Evolutionary conservation across 2,329 filamentous ascomycete species (phyloP), one percentile per base, ranked within the genome.

Genomic region (Beauveria sp.): DNA sequence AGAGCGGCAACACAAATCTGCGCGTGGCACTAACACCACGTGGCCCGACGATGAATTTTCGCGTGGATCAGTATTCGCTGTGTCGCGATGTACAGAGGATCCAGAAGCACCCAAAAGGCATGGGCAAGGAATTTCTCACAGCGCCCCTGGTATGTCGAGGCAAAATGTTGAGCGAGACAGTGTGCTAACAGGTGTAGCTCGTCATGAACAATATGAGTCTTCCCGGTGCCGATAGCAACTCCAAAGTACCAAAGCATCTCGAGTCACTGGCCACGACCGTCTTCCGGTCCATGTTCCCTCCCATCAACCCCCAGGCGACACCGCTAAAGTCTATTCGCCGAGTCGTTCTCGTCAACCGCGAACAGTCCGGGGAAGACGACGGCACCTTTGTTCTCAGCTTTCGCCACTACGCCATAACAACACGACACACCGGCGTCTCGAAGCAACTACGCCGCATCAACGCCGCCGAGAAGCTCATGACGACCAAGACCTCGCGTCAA

Each of bases 201-300:
- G 95, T 99, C 67, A 98, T 99, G 95, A 99, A 99, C 78, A 97
- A 96, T 75, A 96, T 99, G 75, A 84, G 85, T 45, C 88, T 87
- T 3, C 83, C 88, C 31, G 80, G 77, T 38, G 71, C 82, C 50
- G 83, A 86, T 62, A 76, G 83, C 34, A 83, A 81, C 62, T 83
- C 86, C 24, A 86, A 88, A 64, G 87, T 96, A n/a, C 92, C 93
- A 5, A 96, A 91, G 72, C 93, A 97, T 68, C 89, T 99, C 70
- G 95, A 99, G 76, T 88, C 89, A 26, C 87, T 99, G 38, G 88
- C 92, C 3, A 98, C 93, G 2, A 96, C 92, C 51, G 87, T 97
- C 70, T 99, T 98, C 77, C 93, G 97, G 74, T 96, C 91, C 8
- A 84, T 99, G 42, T 98, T 99, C 70, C 93, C 95, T 4, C 91